Evolutionary conservation across 1,284 basidiomycete genomes (phyloP).

Genomic region (Boletellus sp.): DNA sequence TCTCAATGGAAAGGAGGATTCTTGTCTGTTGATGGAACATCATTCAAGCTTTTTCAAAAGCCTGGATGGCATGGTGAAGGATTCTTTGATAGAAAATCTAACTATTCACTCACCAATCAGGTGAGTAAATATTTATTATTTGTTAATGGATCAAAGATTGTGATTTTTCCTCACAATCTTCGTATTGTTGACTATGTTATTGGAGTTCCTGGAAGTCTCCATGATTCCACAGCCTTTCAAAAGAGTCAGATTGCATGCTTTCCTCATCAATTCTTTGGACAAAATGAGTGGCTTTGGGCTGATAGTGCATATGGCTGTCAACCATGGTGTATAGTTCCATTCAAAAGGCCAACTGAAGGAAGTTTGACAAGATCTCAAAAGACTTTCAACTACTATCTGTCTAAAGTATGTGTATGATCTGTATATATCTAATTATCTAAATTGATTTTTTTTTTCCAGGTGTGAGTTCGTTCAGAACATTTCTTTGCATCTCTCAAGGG

Average conservation of each 20-base stretch:
- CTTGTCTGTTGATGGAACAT: no score
- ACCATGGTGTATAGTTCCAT: conserved; percentile 14
- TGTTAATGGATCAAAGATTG: no score
- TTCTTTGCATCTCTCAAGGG: conserved; percentile 15
- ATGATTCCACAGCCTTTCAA: conserved; percentile 17
- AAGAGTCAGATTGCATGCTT: neutral
- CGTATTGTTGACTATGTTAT: conserved; percentile 23
- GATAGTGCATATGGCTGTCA: conserved; percentile 11
- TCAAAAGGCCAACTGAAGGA: conserved; percentile 11
- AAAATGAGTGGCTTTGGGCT: conserved; percentile 15
- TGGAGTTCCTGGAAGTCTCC: conserved; percentile 18
- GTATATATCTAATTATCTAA: neutral
- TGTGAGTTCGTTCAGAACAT: conserved; percentile 8
- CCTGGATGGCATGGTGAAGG: no score
- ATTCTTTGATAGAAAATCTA: no score
- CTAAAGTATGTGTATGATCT: conserved; percentile 1
- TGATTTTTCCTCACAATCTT: conserved; percentile 16
- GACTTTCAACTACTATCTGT: conserved; percentile 6
- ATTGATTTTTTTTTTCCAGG: conserved; percentile 7
- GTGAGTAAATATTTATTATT: no score
- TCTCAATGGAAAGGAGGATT: no score
- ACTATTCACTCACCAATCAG: no score
- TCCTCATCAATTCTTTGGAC: conserved; percentile 4
- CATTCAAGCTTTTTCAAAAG: no score
- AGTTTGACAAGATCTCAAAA: conserved; percentile 4